Conservation (phyloP, 495 filamentous ascomycete species). For the Viridothelium virens region DNA sequence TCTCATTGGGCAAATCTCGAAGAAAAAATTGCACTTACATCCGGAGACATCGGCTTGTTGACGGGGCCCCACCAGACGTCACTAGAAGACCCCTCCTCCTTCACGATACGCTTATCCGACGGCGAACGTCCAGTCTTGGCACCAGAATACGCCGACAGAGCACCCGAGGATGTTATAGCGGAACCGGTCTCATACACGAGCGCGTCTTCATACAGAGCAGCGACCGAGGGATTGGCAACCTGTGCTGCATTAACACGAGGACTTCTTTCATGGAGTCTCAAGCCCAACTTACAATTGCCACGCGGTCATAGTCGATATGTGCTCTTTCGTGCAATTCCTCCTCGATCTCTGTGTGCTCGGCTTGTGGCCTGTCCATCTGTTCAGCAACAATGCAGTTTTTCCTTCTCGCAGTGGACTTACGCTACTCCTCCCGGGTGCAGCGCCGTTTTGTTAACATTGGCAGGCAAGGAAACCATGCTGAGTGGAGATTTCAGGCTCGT, state of each 20-base stretch:
- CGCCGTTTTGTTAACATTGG: conserved; percentile 75
- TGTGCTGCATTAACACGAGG: conserved; percentile 29
- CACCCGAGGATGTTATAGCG: conserved; percentile 90
- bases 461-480: conserved; percentile 54
- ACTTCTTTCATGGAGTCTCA: conserved; percentile 23
- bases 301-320: conserved; percentile 98
- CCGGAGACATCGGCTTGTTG: conserved; percentile 96
- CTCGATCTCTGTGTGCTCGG: conserved; percentile 90
- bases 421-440: conserved; percentile 87
- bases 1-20: neutral
- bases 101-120: conserved; percentile 91
- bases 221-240: conserved; percentile 85
- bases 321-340: conserved; percentile 97
- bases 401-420: conserved; percentile 45
- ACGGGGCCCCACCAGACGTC: conserved; percentile 98
- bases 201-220: conserved; percentile 97
- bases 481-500: conserved; percentile 14
- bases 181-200: conserved; percentile 97
- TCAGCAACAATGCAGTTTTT: conserved; percentile 17
- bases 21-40: conserved; percentile 60
- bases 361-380: conserved; percentile 53
- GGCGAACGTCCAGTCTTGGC: conserved; percentile 97
- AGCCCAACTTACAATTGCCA: conserved; percentile 73
- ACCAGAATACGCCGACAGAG: conserved; percentile 93
- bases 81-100: conserved; percentile 80